These are phyloP conservation scores for Aspergillus ustus DNA, from an alignment of 2,329 filamentous ascomycete species.

Conservation along the genomic window DNA sequence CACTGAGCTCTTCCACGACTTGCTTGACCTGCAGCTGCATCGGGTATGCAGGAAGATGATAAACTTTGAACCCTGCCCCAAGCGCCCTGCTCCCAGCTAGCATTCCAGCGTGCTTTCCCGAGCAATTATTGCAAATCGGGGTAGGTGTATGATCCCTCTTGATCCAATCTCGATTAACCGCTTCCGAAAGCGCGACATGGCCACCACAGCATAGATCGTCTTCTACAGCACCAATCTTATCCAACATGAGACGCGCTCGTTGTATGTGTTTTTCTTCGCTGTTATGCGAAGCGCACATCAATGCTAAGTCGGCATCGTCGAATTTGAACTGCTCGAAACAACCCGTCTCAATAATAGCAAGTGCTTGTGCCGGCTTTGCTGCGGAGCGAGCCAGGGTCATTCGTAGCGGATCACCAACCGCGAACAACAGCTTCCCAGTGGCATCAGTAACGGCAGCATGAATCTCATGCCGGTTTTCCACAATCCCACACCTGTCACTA, in stretches of 20 bases:
- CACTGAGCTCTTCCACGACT: slow-evolving; percentile 44
- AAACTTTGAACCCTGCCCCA: slow-evolving; percentile 35
- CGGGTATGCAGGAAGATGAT: slow-evolving; percentile 44
- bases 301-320: slow-evolving; percentile 49
- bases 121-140: slow-evolving; percentile 52
- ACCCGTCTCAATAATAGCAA: slow-evolving; percentile 51
- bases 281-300: slow-evolving; percentile 56
- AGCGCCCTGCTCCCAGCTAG: slow-evolving; percentile 48
- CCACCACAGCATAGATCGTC: slow-evolving; percentile 50
- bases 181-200: slow-evolving; percentile 42
- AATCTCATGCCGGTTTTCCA: slow-evolving; percentile 52
- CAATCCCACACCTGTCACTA: slow-evolving; percentile 42
- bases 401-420: slow-evolving; percentile 48
- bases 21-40: slow-evolving; percentile 47
- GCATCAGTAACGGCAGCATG: slow-evolving; percentile 50
- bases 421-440: slow-evolving; percentile 44
- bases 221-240: slow-evolving; percentile 40
- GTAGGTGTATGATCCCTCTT: slow-evolving; percentile 44
- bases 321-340: slow-evolving; percentile 43
- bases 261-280: slow-evolving; percentile 48
- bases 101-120: slow-evolving; percentile 56
- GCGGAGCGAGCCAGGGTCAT: slow-evolving; percentile 52
- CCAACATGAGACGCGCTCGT: slow-evolving; percentile 46
- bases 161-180: slow-evolving; percentile 47
- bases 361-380: slow-evolving; percentile 53